Conservation (phyloP, 495 filamentous ascomycete species). For the Penicillium maclennaniae region DNA sequence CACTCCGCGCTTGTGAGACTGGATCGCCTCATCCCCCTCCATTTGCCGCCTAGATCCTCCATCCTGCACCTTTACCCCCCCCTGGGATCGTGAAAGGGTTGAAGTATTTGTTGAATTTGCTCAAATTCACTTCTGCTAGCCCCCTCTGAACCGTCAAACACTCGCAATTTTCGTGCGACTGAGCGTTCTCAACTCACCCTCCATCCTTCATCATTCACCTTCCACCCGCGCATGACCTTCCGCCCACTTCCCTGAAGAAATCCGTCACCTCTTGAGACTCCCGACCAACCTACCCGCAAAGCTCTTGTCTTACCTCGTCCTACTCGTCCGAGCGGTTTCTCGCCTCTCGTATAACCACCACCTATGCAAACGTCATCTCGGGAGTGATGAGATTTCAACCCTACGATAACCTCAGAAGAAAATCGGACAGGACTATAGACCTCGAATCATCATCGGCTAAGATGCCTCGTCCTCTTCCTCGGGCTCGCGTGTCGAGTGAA, state of each 20-base stretch:
- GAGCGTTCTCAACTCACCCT: slow-evolving; percentile 7
- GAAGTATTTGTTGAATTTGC: slow-evolving; percentile 1
- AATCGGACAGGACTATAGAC: slow-evolving; percentile 8
- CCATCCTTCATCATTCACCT: neutral
- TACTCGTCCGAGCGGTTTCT: slow-evolving; percentile 1
- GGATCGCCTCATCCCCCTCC: slow-evolving; percentile 27
- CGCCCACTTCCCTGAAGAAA: neutral
- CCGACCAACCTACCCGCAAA: neutral
- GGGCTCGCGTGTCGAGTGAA: slow-evolving; percentile 44
- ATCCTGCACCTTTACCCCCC: slow-evolving; percentile 7
- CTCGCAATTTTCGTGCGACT: slow-evolving; percentile 5
- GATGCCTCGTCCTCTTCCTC: slow-evolving; percentile 40
- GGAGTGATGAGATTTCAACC: slow-evolving; percentile 24
- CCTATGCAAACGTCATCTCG: slow-evolving; percentile 12
- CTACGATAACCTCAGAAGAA: slow-evolving; percentile 13
- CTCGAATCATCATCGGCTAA: slow-evolving; percentile 8
- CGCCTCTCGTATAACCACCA: slow-evolving; percentile 6
- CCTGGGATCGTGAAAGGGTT: slow-evolving; percentile 3
- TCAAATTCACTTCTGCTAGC: neutral
- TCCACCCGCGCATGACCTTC: slow-evolving; percentile 1
- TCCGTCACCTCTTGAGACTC: neutral
- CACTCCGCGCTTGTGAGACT: slow-evolving; percentile 25
- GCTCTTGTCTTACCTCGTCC: neutral
- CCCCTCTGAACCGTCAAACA: neutral
- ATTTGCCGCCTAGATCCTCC: slow-evolving; percentile 20